Evolutionary conservation across 2,329 filamentous ascomycete species (phyloP).

Genomic region (Aspergillus novofumigatus): DNA sequence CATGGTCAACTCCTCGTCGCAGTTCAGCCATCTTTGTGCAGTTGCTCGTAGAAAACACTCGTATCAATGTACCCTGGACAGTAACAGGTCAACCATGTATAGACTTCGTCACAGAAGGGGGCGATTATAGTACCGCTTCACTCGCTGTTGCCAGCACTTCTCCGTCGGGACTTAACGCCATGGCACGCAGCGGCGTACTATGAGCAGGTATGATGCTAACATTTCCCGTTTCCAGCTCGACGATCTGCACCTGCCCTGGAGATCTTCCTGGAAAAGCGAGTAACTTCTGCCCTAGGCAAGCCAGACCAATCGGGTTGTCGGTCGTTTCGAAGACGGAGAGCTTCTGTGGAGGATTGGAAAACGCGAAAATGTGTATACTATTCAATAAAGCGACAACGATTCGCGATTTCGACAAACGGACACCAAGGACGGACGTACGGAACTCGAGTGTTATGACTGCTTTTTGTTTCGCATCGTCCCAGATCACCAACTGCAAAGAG

Average conservation of each 20-base stretch:
- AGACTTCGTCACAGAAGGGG: not conserved
- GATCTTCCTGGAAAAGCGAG: conserved; percentile 86
- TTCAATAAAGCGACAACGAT: conserved; percentile 80
- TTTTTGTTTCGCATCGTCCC: conserved; percentile 80
- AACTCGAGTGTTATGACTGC: conserved; percentile 74
- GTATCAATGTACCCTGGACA: conserved; percentile 73
- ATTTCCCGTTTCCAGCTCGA: conserved; percentile 71
- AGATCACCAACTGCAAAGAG: conserved; percentile 63
- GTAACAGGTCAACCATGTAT: conserved; percentile 9
- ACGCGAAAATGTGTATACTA: conserved; percentile 74
- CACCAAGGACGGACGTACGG: conserved; percentile 72
- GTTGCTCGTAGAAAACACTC: conserved; percentile 75
- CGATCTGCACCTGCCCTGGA: conserved; percentile 81
- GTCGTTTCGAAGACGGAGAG: conserved; percentile 77
- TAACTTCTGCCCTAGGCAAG: conserved; percentile 67
- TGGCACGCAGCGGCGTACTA: conserved; percentile 69
- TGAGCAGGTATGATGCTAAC: conserved; percentile 95
- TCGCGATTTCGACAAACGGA: conserved; percentile 70
- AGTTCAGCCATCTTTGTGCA: conserved; percentile 80
- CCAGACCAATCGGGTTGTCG: conserved; percentile 76
- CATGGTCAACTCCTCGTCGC: conserved; percentile 81
- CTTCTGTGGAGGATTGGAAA: conserved; percentile 67
- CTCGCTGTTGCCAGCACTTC: conserved; percentile 84
- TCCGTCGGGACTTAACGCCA: conserved; percentile 76
- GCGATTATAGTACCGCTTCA: conserved; percentile 55